These are phyloP conservation scores for Penicillium brasilianum DNA, from an alignment of 2,329 filamentous ascomycete genomes.

Conservation along the genomic window DNA sequence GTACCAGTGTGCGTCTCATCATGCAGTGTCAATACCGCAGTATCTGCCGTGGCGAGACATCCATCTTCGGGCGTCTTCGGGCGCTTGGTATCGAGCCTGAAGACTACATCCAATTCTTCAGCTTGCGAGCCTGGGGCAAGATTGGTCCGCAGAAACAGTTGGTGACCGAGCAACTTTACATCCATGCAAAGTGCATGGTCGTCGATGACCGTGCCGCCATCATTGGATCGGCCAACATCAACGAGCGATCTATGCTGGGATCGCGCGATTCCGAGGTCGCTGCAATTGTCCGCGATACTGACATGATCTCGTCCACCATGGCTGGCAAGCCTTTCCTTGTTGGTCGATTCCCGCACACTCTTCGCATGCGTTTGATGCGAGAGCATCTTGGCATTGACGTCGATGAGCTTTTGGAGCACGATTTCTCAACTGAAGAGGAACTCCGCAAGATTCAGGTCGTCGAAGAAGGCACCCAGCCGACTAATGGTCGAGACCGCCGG, in stretches of 20 bases:
- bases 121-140: slow-evolving; percentile 87
- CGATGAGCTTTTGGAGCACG: slow-evolving; percentile 83
- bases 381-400: slow-evolving; percentile 97
- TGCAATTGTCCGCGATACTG: slow-evolving; percentile 86
- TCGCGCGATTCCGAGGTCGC: slow-evolving; percentile 91
- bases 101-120: slow-evolving; percentile 95
- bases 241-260: slow-evolving; percentile 94
- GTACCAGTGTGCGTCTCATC: slow-evolving; percentile 91
- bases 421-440: slow-evolving; percentile 70
- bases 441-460: slow-evolving; percentile 63
- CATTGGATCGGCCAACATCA: slow-evolving; percentile 98
- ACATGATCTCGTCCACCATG: slow-evolving; percentile 93
- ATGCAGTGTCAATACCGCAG: slow-evolving; percentile 97
- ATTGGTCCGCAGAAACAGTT: slow-evolving; percentile 81
- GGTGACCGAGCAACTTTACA: slow-evolving; percentile 95
- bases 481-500: slow-evolving; percentile 27
- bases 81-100: slow-evolving; percentile 85
- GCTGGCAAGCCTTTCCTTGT: slow-evolving; percentile 86
- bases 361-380: slow-evolving; percentile 92
- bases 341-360: slow-evolving; percentile 87
- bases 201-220: slow-evolving; percentile 92
- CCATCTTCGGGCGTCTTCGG: slow-evolving; percentile 85
- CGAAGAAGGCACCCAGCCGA: slow-evolving; percentile 47
- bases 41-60: slow-evolving; percentile 89
- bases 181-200: slow-evolving; percentile 95